A percentile compares a stretch with the other conserved stretches of the same genome.
Conservation (phyloP, 805 yeast genomes). For the Hermanozyma aechmeae region DNA sequence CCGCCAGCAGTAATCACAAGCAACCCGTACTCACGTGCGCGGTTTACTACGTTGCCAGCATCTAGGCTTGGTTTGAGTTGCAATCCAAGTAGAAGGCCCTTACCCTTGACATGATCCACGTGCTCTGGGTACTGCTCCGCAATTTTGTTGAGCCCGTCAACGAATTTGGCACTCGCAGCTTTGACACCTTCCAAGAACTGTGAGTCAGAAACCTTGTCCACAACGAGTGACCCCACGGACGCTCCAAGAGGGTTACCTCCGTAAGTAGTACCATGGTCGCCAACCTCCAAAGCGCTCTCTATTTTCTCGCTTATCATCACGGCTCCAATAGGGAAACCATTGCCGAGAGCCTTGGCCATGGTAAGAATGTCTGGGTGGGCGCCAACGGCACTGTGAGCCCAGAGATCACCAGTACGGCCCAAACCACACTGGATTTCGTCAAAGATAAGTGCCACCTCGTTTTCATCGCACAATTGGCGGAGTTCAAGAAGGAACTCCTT, state of each 20-base stretch:
- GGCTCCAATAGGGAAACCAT: conserved; percentile 95
- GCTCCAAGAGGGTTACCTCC: conserved; percentile 96
- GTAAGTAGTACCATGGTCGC: conserved; percentile 97
- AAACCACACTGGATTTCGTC: conserved; percentile 98
- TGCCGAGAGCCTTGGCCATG: conserved; percentile 93
- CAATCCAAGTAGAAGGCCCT: conserved; percentile 79
- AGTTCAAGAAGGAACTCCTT: conserved; percentile 56
- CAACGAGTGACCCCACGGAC: conserved; percentile 69
- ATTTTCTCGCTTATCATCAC: conserved; percentile 78
- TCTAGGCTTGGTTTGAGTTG: conserved; percentile 51
- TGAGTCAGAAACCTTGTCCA: conserved; percentile 53
- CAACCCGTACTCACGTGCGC: conserved; percentile 72
- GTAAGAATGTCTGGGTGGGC: conserved; percentile 95
- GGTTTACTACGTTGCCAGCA: conserved; percentile 53
- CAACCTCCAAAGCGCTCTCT: conserved; percentile 64
- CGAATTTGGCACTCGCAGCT: conserved; percentile 49
- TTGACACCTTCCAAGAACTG: conserved; percentile 54
- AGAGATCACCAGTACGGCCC: conserved; percentile 83
- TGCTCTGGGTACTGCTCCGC: conserved; percentile 49
- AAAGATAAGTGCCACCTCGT: conserved; percentile 70
- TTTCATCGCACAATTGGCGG: conserved; percentile 55
- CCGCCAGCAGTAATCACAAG: conserved; percentile 87
- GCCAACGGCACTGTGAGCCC: conserved; percentile 84
- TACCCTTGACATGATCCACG: conserved; percentile 70
- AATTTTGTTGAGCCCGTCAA: conserved; percentile 38